Base-by-base conservation (phyloP, 495 filamentous ascomycete genomes). In the Astrothelium macrocarpum region DNA sequence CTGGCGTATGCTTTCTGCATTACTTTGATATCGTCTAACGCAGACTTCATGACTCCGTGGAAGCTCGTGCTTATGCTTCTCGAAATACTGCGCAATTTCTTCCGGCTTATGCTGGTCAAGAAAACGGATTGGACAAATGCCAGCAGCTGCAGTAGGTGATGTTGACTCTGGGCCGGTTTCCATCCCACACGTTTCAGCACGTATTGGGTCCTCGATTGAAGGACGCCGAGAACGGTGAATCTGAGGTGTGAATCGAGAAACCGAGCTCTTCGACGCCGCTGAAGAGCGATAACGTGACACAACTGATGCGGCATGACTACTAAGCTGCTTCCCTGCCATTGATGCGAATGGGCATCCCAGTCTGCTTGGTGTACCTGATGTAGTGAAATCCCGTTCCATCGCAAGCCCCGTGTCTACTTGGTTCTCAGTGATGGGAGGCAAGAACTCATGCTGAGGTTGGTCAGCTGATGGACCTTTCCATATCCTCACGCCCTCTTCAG, bases 31-130 rank as follows among this genome's bases (percentile, higher is more conserved):
- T 43, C 91, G 83, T 66, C 86, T 84, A 62, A 96, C 88, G 71
- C 91, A 96, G 23, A 96, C 84, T 65, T 91, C 90, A 74, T 96
- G 91, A 68, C 90, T 94, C 64, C 91, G 80, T 2, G 91, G 91
- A 31, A 96, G 83, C 67, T 95, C 89, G 69, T 96, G 91, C 72
- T 95, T 96, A 77, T 96, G 91, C 26, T 83, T 87, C 72, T 95
- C 89, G 62, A 96, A 87, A 70, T 95, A 96, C 65, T 85, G 79
- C 18, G 91, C 91, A 58, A 96, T 85, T 73, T 96, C 91, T 78
- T 95, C 90, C 1, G 91, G 90, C 1, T 89, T 89, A 71, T 95
- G 90, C 72, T 95, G 86, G 70, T 95, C 86, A 65, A 96, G 76
- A 72, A 86, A 95, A 36, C 91, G 87, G 65, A 96, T 96, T 1